Conservation (phyloP, 805 yeast species). For the Ogataea parapolymorpha region DNA sequence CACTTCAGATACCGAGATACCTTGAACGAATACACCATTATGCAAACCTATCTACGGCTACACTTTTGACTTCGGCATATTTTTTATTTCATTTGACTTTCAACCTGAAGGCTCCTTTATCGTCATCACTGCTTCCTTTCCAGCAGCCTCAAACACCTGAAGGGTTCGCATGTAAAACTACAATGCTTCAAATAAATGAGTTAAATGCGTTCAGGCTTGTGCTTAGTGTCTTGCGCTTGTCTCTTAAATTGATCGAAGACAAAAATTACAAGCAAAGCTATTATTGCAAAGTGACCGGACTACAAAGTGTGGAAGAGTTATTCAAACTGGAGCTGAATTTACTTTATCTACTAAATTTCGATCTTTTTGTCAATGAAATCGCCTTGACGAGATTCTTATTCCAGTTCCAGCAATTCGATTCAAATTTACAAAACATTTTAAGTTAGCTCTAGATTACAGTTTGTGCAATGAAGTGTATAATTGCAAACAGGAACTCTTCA, state of each 20-base stretch:
- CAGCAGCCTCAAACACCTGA: slow-evolving; percentile 6
- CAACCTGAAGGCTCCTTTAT: slow-evolving; percentile 22
- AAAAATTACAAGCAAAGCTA: slow-evolving; percentile 40
- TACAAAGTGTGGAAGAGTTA: slow-evolving; percentile 38
- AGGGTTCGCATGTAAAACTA: slow-evolving; percentile 4
- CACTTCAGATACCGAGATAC: slow-evolving; percentile 26
- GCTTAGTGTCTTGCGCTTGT: slow-evolving; percentile 37
- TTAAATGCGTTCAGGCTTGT: slow-evolving; percentile 39
- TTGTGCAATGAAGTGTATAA: no score
- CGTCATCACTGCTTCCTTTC: slow-evolving; percentile 12
- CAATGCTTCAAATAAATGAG: slow-evolving; percentile 32
- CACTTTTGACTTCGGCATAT: slow-evolving; percentile 30
- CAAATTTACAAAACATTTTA: slow-evolving; percentile 9
- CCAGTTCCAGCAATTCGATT: slow-evolving; percentile 27
- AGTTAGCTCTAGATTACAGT: not conserved
- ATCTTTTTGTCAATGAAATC: slow-evolving; percentile 37
- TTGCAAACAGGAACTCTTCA: no score
- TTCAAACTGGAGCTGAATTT: slow-evolving; percentile 39
- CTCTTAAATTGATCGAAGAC: slow-evolving; percentile 43
- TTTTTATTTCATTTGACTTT: slow-evolving; percentile 31
- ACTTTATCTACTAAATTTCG: slow-evolving; percentile 41
- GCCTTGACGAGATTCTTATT: slow-evolving; percentile 33
- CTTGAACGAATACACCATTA: slow-evolving; percentile 32
- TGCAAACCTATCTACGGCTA: slow-evolving; percentile 31
- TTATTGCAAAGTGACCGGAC: slow-evolving; percentile 44